Evolutionary conservation across 345 rosid species (phyloP).

Genomic region (Hibiscus syriacus): DNA sequence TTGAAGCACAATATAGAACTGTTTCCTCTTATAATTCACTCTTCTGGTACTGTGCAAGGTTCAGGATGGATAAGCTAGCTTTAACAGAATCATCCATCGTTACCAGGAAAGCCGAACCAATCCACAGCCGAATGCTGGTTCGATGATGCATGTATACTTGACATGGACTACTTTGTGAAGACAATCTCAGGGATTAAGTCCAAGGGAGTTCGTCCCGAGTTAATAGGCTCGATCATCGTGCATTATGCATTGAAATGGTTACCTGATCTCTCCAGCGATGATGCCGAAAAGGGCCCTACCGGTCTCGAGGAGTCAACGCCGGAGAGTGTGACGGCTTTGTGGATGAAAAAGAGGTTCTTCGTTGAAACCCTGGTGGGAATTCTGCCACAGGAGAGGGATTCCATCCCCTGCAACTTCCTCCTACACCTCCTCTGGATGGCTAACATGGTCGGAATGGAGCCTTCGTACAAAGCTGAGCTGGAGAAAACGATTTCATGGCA

Average conservation of each 20-base stretch:
- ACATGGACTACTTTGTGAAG: slow-evolving; percentile 72
- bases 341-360: slow-evolving; percentile 69
- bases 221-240: slow-evolving; percentile 74
- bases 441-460: slow-evolving; percentile 63
- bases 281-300: slow-evolving; percentile 8
- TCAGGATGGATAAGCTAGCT: slow-evolving; percentile 35
- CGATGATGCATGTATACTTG: slow-evolving; percentile 67
- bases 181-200: slow-evolving; percentile 64
- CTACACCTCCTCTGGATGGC: slow-evolving; percentile 71
- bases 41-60: background rate
- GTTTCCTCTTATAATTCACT: background rate
- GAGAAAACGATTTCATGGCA: slow-evolving; percentile 68
- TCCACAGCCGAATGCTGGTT: slow-evolving; percentile 36
- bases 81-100: slow-evolving; percentile 23
- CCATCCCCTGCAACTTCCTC: slow-evolving; percentile 70
- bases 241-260: slow-evolving; percentile 89
- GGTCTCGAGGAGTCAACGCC: slow-evolving; percentile 31
- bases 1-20: background rate
- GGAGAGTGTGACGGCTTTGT: slow-evolving; percentile 51
- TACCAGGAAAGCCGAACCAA: slow-evolving; percentile 25
- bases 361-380: slow-evolving; percentile 70
- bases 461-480: slow-evolving; percentile 46
- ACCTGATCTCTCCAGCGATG: slow-evolving; percentile 49
- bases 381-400: slow-evolving; percentile 75
- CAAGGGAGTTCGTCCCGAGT: slow-evolving; percentile 73